Evolutionary conservation across 352 stramenopile genomes (phyloP).

Genomic region (Blastocystis sp.): DNA sequence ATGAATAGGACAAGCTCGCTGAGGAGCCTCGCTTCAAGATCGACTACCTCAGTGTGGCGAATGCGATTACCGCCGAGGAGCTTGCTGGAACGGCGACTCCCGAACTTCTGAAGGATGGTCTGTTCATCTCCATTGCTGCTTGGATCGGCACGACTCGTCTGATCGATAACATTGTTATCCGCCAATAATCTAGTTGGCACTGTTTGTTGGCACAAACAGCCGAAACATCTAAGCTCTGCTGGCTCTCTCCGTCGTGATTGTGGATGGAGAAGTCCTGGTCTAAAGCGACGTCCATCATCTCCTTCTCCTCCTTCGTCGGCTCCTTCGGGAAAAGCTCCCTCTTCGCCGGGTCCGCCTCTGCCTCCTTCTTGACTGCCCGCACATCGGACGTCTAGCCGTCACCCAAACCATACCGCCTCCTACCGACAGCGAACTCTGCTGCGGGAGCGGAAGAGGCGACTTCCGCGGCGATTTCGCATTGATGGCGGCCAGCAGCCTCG

Average conservation of each 20-base stretch:
- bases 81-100: background rate
- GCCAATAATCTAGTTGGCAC: slow-evolving; percentile 8
- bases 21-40: slow-evolving; percentile 87
- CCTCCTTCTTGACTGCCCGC: too few species aligned
- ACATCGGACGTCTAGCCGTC: too few species aligned
- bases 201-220: slow-evolving; percentile 48
- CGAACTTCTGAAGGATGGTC: slow-evolving; percentile 71
- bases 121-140: slow-evolving; percentile 89
- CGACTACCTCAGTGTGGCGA: slow-evolving; percentile 91
- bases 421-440: background rate
- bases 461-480: slow-evolving; percentile 36
- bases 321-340: slow-evolving; percentile 3
- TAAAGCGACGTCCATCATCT: slow-evolving; percentile 31
- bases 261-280: slow-evolving; percentile 25
- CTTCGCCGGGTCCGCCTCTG: background rate
- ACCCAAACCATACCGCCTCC: background rate
- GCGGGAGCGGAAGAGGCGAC: background rate
- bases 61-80: slow-evolving; percentile 78
- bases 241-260: slow-evolving; percentile 30
- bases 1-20: slow-evolving; percentile 74
- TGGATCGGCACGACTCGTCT: slow-evolving; percentile 89
- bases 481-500: slow-evolving; percentile 14
- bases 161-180: slow-evolving; percentile 91
- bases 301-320: slow-evolving; percentile 32
- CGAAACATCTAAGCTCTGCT: slow-evolving; percentile 35